Evolutionary conservation across 352 stramenopile species (phyloP), one percentile per base, ranked within the genome.

Genomic region (Phytophthora boehmeriae): DNA sequence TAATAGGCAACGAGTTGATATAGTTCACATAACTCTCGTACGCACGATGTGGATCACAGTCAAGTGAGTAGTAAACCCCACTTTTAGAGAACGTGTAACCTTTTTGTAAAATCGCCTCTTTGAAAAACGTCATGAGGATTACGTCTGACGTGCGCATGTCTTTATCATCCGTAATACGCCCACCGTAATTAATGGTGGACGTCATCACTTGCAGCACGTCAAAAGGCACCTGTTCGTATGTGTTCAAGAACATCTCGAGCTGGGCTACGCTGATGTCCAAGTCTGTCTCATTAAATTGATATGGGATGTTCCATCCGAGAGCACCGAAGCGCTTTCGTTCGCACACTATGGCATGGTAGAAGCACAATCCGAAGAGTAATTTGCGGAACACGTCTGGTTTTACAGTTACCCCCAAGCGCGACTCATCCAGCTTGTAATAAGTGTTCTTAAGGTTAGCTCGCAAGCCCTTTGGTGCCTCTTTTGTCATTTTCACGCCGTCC

Each of bases 231-330:
- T 86, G 67, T 30, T 96, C 86, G 53, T 96, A 94, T 14, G 87
- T 89, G 66, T 94, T 84, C 11, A 98, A 70, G 70, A 98, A 98
- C 72, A 96, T 96, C 47, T 97, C 88, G 36, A 98, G 78, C 62
- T 95, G 79, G 16, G 81, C 78, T 43, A 82, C 71, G 47, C 83
- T 88, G 47, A 90, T 91, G 62, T 95, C 78, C 28, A 98, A 68
- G 68, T 99, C 96, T 0, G 95, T 98, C 53, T 98, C 93, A 63
- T 99, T 99, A 66, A 99, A 99, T 70, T 98, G 92, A 72, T 99
- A 99, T 27, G 94, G 94, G 43, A 98, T 98, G 71, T 99, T 99
- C 96, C 96, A 99, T 19, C 96, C 96, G 0, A 99, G 71, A 2
- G 96, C 89, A 13, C 96, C 96, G 55, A 99, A 99, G 19, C 96